These are phyloP conservation scores for Radiomyces spectabilis DNA, from an alignment of 192 early-diverging fungal species.

Conservation along the genomic window DNA sequence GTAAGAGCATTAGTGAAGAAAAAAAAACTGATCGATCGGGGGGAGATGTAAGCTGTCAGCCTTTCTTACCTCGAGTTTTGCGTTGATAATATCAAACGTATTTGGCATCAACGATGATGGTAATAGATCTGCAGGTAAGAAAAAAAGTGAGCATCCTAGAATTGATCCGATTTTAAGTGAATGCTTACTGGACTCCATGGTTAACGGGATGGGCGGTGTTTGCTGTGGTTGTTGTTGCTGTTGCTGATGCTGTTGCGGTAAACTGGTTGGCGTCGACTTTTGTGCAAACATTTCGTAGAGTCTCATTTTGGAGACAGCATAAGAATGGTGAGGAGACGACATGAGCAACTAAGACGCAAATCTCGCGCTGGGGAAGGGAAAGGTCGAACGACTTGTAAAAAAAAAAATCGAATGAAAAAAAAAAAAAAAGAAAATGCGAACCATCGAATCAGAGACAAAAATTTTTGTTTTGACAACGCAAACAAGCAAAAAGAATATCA, in stretches of 20 bases:
- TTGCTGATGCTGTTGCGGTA: neutral
- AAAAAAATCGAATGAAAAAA: too few species aligned
- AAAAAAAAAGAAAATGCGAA: too few species aligned
- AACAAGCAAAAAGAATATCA: too few species aligned
- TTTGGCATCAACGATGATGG: neutral
- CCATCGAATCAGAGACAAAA: too few species aligned
- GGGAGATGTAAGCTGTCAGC: too few species aligned
- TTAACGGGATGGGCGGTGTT: neutral
- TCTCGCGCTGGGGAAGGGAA: too few species aligned
- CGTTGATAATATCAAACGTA: neutral
- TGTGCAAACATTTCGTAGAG: constrained; percentile 6
- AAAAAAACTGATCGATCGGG: too few species aligned
- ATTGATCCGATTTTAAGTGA: neutral
- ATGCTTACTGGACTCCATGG: neutral
- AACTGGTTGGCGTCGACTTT: constrained; percentile 1
- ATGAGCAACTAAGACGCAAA: too few species aligned
- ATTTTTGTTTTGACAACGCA: too few species aligned
- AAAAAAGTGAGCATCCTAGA: too few species aligned
- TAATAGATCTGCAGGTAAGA: neutral
- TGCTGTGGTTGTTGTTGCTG: neutral
- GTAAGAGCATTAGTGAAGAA: too few species aligned
- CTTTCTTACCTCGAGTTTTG: constrained; percentile 3
- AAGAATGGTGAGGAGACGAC: neutral
- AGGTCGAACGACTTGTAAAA: too few species aligned
- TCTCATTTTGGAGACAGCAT: constrained; percentile 1